Conservation (phyloP, 768 basidiomycete genomes). For the Boletus sp. region DNA sequence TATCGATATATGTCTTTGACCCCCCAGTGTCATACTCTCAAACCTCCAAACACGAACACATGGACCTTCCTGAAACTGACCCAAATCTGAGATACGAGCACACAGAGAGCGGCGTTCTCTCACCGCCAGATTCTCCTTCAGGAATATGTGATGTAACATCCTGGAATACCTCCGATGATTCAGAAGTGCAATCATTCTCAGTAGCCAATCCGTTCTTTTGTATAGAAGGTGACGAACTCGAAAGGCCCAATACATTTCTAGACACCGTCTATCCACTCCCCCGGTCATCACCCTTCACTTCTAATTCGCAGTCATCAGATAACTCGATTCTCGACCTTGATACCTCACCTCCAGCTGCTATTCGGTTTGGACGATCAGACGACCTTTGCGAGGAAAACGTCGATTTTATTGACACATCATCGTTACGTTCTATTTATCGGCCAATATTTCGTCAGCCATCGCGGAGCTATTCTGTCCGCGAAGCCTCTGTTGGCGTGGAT, state of each 20-base stretch:
- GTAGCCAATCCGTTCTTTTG: background rate
- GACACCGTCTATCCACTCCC: slow-evolving; percentile 8
- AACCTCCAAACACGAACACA: background rate
- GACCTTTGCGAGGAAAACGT: background rate
- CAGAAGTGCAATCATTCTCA: background rate
- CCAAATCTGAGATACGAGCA: background rate
- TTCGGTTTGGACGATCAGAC: background rate
- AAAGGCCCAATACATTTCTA: background rate
- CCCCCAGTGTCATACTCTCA: background rate
- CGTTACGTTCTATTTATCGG: background rate
- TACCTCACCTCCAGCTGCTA: slow-evolving; percentile 18
- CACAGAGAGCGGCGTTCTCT: background rate
- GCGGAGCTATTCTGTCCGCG: background rate
- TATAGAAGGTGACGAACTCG: background rate
- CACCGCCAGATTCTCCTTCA: background rate
- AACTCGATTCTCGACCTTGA: slow-evolving; percentile 22
- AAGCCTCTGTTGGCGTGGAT: background rate
- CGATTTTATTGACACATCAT: background rate
- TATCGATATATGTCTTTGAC: background rate
- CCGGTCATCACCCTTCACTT: slow-evolving; percentile 24
- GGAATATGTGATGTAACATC: background rate
- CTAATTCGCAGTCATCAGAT: slow-evolving; percentile 14
- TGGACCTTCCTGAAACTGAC: background rate
- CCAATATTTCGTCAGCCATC: background rate
- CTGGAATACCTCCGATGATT: slow-evolving; percentile 1